Conservation (phyloP, 495 filamentous ascomycete genomes). For the Pyrenopolyporus hunteri region DNA sequence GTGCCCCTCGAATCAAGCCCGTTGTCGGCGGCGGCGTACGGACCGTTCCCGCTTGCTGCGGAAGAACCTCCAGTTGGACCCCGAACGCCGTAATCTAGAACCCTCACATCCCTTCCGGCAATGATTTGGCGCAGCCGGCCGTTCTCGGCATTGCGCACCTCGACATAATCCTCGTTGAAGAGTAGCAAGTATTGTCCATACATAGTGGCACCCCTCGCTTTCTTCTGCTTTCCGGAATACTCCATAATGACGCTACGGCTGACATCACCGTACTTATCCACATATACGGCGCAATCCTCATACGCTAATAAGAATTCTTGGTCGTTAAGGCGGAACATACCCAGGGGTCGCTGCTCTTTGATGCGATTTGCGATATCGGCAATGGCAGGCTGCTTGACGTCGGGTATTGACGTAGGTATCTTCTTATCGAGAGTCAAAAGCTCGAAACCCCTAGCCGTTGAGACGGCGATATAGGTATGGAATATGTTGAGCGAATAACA, state of each 20-base stretch:
- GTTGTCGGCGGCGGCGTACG: constrained; percentile 27
- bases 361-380: constrained; percentile 81
- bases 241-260: constrained; percentile 93
- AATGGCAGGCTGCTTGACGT: constrained; percentile 76
- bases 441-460: constrained; percentile 91
- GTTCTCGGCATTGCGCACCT: constrained; percentile 96
- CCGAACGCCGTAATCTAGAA: constrained; percentile 83
- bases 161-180: constrained; percentile 89
- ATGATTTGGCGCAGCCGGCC: constrained; percentile 93
- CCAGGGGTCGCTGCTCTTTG: constrained; percentile 79
- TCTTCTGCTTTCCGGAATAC: constrained; percentile 88
- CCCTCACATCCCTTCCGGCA: constrained; percentile 82
- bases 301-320: constrained; percentile 94
- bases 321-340: constrained; percentile 95
- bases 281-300: constrained; percentile 93
- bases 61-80: constrained; percentile 54
- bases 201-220: constrained; percentile 73
- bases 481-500: constrained; percentile 95
- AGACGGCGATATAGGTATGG: constrained; percentile 87
- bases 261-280: constrained; percentile 97
- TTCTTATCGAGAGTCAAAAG: constrained; percentile 97
- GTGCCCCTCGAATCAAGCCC: constrained; percentile 59
- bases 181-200: constrained; percentile 82
- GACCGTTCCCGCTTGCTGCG: constrained; percentile 24
- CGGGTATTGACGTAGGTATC: constrained; percentile 85